A percentile compares a stretch with the other conserved stretches of the same genome.
Conservation (phyloP, 2,329 filamentous ascomycete genomes). For the Fusarium sarcochroum region DNA sequence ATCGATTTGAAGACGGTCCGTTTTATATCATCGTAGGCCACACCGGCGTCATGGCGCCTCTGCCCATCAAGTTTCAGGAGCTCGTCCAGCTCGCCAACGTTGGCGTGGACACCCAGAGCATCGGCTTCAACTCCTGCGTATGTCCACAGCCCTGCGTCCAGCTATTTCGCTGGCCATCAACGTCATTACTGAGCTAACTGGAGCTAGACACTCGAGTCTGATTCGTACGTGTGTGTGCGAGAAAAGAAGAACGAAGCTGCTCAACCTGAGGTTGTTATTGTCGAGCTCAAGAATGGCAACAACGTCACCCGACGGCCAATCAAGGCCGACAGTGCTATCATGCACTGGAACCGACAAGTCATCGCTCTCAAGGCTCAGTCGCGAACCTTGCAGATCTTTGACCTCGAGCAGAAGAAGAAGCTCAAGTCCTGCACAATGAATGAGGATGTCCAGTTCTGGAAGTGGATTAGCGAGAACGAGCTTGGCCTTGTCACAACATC, state of each 20-base stretch:
- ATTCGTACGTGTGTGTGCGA: conserved; percentile 95
- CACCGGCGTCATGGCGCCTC: conserved; percentile 70
- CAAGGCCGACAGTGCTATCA: conserved; percentile 99
- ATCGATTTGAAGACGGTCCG: conserved; percentile 44
- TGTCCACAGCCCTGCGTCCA: conserved; percentile 53
- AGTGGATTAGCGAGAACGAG: conserved; percentile 94
- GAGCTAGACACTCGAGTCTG: conserved; percentile 92
- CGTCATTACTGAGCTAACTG: conserved; percentile 39
- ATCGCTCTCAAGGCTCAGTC: conserved; percentile 97
- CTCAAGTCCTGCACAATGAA: conserved; percentile 97
- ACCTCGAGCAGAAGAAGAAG: conserved; percentile 92
- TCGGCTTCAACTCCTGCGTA: conserved; percentile 87
- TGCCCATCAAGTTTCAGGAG: conserved; percentile 95
- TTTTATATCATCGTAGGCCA: conserved; percentile 48
- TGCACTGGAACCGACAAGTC: conserved; percentile 97
- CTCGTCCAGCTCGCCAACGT: conserved; percentile 76
- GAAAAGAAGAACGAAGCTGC: conserved; percentile 90
- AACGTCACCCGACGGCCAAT: conserved; percentile 95
- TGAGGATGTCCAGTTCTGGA: conserved; percentile 99
- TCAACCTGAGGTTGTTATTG: conserved; percentile 93
- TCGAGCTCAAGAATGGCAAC: conserved; percentile 98
- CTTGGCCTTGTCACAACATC: conserved; percentile 92
- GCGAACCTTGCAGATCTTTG: conserved; percentile 97
- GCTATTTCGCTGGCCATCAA: background rate
- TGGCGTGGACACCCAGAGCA: conserved; percentile 65